Evolutionary conservation across 1,284 basidiomycete genomes (phyloP), one percentile per base, ranked within the genome.

Genomic region (Puccinia horiana): DNA sequence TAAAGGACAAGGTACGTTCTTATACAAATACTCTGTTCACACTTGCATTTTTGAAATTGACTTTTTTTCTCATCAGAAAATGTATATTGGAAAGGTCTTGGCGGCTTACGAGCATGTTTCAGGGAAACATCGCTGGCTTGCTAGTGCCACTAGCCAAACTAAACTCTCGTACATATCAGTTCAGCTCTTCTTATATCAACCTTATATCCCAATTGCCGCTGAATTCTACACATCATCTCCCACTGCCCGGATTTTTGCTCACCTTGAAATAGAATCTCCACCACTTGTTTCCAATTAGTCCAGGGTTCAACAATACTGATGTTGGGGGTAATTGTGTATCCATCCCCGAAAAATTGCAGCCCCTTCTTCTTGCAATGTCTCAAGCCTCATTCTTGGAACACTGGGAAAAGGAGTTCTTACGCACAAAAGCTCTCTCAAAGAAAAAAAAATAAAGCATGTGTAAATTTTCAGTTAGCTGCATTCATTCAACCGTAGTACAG

Each of bases 31-130:
- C 61, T 32, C 61, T 32, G 9, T 16, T 63, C n/a, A 29, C 32
- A 3, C 11, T 63, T 63, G 14, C 20, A 9, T 37, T 32, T 63
- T 63, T 37, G 35, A 32, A 26, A 26, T 20, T 29, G 26, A 3
- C 11, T 63, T 29, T 11, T 14, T 32, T 26, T 63, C 3, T 37
- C 32, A n/a, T 63, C 61, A 63, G 61, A 63, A 63, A 32, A 63
- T 63, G 61, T 63, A 63, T 14, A 63, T 63, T 20, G 26, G 61
- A 37, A 63, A 63, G 20, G 20, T 63, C 35, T n/a, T 63, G 11
- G 61, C 61, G n/a, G 61, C 61, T 37, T 63, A 63, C 12, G 35
- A 63, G 61, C 61, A 63, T 63, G 61, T 63, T 63, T 63, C 61
- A 63, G 61, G 61, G 20, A 63, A 63, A 20, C 61, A 63, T 37